Percentiles rank a stretch among this genome's conserved stretches.
Evolutionary conservation across 345 rosid genomes (phyloP).

Genomic region (Clausena lansium): DNA sequence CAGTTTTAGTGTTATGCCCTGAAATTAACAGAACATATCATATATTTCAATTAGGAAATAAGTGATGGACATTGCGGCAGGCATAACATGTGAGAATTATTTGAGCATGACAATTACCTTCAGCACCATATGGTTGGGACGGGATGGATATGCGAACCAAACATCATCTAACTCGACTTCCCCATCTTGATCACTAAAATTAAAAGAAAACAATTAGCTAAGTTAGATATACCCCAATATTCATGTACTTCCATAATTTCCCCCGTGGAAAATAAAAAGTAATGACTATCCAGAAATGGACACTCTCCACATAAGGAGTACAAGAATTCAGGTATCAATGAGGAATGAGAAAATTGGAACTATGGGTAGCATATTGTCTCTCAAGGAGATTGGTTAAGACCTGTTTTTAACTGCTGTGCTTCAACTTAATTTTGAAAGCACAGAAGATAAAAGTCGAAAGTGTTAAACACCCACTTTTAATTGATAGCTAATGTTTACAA

Average conservation of each 20-base stretch:
- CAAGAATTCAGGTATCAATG: neutral
- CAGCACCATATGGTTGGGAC: constrained; percentile 84
- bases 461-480: neutral
- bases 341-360: neutral
- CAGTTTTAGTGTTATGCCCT: constrained; percentile 88
- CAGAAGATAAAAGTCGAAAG: no score
- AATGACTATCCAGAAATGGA: neutral
- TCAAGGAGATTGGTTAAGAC: neutral
- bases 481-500: neutral
- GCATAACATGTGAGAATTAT: neutral
- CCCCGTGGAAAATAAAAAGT: neutral
- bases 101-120: constrained; percentile 48
- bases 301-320: neutral
- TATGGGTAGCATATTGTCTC: neutral
- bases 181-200: constrained; percentile 76
- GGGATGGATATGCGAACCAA: constrained; percentile 98
- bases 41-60: neutral
- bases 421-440: neutral
- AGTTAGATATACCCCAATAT: neutral
- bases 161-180: constrained; percentile 85
- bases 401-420: neutral
- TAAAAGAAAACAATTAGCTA: constrained; percentile 8
- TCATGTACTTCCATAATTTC: neutral
- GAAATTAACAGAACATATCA: constrained; percentile 20
- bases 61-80: neutral